Percentiles rank a stretch among this genome's conserved stretches.
These are phyloP conservation scores for Schizosaccharomyces osmophilus DNA, from an alignment of 805 yeast species.

Conservation along the genomic window DNA sequence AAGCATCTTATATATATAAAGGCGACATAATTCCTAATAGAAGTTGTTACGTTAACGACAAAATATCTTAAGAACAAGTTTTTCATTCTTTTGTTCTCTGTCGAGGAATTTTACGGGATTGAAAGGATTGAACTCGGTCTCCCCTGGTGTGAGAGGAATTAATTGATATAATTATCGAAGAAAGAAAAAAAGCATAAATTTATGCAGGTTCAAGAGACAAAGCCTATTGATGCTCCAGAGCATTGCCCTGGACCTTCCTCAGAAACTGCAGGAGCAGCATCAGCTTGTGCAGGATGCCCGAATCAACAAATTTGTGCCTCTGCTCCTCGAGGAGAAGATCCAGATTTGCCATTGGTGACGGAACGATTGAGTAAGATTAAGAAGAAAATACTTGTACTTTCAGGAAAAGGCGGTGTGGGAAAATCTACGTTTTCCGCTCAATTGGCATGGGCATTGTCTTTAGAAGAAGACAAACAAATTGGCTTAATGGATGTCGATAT, in stretches of 20 bases:
- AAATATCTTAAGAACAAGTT: too few species aligned
- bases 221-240: constrained; percentile 18
- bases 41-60: too few species aligned
- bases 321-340: constrained; percentile 73
- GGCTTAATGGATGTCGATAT: constrained; percentile 96
- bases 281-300: constrained; percentile 87
- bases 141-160: too few species aligned
- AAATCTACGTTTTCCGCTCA: constrained; percentile 86
- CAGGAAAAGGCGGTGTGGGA: constrained; percentile 77
- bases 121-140: too few species aligned
- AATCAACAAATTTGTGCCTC: constrained; percentile 76
- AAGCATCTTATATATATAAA: too few species aligned
- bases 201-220: not conserved
- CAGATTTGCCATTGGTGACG: constrained; percentile 58
- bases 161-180: too few species aligned
- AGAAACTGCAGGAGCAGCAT: constrained; percentile 77
- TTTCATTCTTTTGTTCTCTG: too few species aligned
- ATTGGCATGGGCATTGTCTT: constrained; percentile 87
- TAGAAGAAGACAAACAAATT: constrained; percentile 48
- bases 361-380: constrained; percentile 35
- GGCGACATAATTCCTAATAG: too few species aligned
- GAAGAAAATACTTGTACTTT: constrained; percentile 57
- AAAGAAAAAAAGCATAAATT: not conserved
- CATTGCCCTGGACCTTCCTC: constrained; percentile 98
- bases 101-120: too few species aligned